These are phyloP conservation scores for Fremontodendron californicum DNA, from an alignment of 345 rosid genomes.

Conservation along the genomic window DNA sequence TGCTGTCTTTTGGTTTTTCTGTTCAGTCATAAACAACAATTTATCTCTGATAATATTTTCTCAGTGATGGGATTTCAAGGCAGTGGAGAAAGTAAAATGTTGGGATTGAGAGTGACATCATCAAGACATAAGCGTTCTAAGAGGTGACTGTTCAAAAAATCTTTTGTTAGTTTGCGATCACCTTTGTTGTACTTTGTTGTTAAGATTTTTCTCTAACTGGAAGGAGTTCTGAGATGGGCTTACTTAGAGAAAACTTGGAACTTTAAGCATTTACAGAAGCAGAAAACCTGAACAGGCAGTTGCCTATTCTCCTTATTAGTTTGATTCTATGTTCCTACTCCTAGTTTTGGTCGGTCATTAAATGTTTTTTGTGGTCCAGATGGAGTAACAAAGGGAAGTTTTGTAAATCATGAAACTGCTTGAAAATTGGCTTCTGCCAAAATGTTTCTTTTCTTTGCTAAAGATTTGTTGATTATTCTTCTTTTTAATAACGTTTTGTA, in stretches of 20 bases:
- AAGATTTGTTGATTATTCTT: background rate
- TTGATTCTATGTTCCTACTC: conserved; percentile 19
- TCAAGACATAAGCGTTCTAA: conserved; percentile 74
- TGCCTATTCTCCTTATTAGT: conserved; percentile 5
- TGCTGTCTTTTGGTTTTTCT: conserved; percentile 1
- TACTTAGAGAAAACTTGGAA: conserved; percentile 14
- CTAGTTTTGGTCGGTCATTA: conserved; percentile 14
- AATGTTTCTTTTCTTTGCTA: conserved; percentile 14
- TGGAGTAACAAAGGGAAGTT: conserved; percentile 9
- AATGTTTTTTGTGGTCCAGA: conserved; percentile 23
- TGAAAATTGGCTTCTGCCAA: conserved; percentile 12
- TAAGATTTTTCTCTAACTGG: conserved; percentile 21
- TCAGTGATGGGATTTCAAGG: conserved; percentile 55
- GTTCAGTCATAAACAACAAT: background rate
- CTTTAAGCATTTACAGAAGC: conserved; percentile 21
- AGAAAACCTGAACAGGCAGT: background rate
- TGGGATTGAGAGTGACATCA: conserved; percentile 47
- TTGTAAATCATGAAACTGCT: background rate
- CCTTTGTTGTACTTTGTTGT: background rate
- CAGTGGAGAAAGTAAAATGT: conserved; percentile 40
- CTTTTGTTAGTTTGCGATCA: conserved; percentile 29
- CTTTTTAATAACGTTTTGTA: background rate
- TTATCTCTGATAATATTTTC: conserved; percentile 16
- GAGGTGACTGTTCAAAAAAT: conserved; percentile 48
- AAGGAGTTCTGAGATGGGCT: conserved; percentile 22